Percentiles rank a stretch among this genome's conserved stretches.
Evolutionary conservation across 1,139 yeast genomes (phyloP).

Genomic region (Yamadazyma sp.): DNA sequence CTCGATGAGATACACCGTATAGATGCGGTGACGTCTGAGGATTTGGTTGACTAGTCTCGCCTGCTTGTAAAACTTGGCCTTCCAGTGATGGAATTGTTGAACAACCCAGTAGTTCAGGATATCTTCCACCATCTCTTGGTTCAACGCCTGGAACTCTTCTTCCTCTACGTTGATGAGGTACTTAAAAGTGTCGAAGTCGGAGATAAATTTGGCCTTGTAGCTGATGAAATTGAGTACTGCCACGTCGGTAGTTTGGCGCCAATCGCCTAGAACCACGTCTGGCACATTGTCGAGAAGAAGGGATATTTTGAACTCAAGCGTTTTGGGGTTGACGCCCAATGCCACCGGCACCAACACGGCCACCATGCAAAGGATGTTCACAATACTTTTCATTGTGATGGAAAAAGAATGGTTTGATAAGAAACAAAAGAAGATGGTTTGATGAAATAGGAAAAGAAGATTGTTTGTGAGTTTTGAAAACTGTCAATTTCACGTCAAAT

Average conservation of each 20-base stretch:
- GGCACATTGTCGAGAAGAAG: constrained; percentile 13
- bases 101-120: background rate
- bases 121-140: constrained; percentile 6
- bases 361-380: no score
- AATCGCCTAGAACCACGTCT: constrained; percentile 1
- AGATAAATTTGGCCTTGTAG: constrained; percentile 9
- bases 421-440: no score
- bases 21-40: constrained; percentile 8
- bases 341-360: background rate
- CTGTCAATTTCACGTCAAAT: no score
- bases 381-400: no score
- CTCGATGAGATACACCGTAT: constrained; percentile 10
- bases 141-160: constrained; percentile 7
- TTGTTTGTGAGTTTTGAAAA: no score
- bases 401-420: no score
- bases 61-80: constrained; percentile 5
- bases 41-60: constrained; percentile 10
- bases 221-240: constrained; percentile 9
- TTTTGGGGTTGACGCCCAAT: constrained; percentile 8
- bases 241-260: background rate
- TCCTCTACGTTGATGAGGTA: constrained; percentile 11
- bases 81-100: constrained; percentile 2
- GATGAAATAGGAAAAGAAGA: no score
- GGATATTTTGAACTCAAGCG: constrained; percentile 6
- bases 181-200: constrained; percentile 9